phyloP scores from a whole-genome alignment of 345 rosid species.

The Lumnitzera littorea region DNA sequence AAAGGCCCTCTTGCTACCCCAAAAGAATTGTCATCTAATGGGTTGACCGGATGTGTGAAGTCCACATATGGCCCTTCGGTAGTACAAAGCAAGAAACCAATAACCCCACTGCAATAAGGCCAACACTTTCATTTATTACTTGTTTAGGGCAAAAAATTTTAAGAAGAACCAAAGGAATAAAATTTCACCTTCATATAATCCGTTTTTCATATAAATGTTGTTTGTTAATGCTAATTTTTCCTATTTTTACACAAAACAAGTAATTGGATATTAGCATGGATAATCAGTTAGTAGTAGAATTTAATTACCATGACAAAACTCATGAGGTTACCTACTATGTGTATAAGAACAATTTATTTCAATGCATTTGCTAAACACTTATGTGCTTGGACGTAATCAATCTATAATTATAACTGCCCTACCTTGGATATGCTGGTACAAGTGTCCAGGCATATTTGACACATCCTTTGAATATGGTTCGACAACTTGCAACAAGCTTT shows the following conservation, averaged over 20 bases:
- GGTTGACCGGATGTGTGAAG: slow-evolving; percentile 43
- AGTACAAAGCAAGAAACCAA: slow-evolving; percentile 70
- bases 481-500: slow-evolving; percentile 21
- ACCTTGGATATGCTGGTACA: slow-evolving; percentile 65
- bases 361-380: too few species aligned
- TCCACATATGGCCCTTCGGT: slow-evolving; percentile 59
- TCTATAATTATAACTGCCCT: not conserved
- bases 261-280: too few species aligned
- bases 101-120: slow-evolving; percentile 47
- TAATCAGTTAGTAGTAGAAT: too few species aligned
- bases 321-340: too few species aligned
- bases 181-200: too few species aligned
- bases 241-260: too few species aligned
- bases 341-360: too few species aligned
- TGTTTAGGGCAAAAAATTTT: not conserved
- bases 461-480: slow-evolving; percentile 48
- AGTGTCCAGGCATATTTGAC: slow-evolving; percentile 45
- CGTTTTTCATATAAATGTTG: too few species aligned
- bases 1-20: slow-evolving; percentile 44
- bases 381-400: too few species aligned
- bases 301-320: too few species aligned
- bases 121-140: not conserved
- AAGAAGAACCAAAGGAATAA: too few species aligned
- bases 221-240: too few species aligned
- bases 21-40: slow-evolving; percentile 20